Evolutionary conservation across 176 grass and related monocot species (phyloP).

Genomic region (sorghum (Sorghum bicolor)): DNA sequence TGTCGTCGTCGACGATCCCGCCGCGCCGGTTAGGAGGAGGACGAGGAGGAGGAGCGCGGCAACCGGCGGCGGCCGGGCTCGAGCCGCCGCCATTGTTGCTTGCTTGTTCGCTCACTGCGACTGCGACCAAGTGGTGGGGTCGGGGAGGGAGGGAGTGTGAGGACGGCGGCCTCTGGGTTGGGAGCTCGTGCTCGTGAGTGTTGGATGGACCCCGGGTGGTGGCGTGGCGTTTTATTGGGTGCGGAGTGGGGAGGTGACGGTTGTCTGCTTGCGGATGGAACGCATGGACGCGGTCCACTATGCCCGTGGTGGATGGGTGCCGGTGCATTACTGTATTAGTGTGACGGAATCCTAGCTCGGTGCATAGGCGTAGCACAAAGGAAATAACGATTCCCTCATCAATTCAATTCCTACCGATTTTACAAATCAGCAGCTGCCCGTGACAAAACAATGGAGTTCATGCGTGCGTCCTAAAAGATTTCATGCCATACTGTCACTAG

Average conservation of each 20-base stretch:
- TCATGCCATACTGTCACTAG: too few species aligned
- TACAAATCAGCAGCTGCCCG: too few species aligned
- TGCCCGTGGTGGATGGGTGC: background rate
- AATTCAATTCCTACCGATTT: too few species aligned
- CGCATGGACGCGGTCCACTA: background rate
- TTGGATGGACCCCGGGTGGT: background rate
- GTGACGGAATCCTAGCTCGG: background rate
- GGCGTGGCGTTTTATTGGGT: constrained; percentile 11
- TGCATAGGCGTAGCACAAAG: too few species aligned
- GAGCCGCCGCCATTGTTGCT: constrained; percentile 19
- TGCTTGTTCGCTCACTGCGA: background rate
- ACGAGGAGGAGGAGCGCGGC: constrained; percentile 18
- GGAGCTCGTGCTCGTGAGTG: constrained; percentile 15
- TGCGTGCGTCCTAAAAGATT: too few species aligned
- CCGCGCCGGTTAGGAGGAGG: background rate
- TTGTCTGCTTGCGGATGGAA: constrained; percentile 9
- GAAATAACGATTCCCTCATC: too few species aligned
- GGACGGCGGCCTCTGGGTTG: background rate
- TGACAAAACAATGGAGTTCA: too few species aligned
- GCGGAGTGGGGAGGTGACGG: background rate
- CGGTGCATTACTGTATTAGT: background rate
- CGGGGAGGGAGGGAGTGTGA: too few species aligned
- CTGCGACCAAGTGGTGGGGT: background rate
- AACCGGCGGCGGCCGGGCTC: background rate
- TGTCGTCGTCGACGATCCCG: background rate